Evolutionary conservation across 2,329 filamentous ascomycete species (phyloP), one percentile per base, ranked within the genome.

Genomic region (Fusarium piperis): DNA sequence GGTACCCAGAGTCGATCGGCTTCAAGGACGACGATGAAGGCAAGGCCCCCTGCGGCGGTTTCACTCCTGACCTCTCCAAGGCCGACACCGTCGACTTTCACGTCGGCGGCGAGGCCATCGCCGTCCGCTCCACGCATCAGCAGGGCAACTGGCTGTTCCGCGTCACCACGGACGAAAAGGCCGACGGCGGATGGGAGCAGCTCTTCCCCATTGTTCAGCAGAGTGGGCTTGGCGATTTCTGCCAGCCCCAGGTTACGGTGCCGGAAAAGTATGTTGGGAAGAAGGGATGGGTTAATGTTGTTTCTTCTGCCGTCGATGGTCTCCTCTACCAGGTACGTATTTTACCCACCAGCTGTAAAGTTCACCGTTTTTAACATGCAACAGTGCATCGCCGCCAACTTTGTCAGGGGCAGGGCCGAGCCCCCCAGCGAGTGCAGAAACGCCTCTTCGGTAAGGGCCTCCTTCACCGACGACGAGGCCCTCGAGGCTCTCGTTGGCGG

Each of bases 111-210:
- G 86, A 90, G 71, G 80, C 85, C 63, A 81, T 90, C 35, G 82
- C 83, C 65, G 75, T 86, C 56, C 79, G 78, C 9, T 81, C 85
- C 9, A 84, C 82, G 4, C 89, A 91, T 74, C 81, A 86, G 4
- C 82, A 88, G 76, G 81, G 82, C 71, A 87, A 82, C 61, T 90
- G 85, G 85, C 82, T 91, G 16, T 87, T 89, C 81, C 88, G 89
- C 68, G 86, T 84, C 69, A 90, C 88, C 13, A 81, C 85, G 20
- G 88, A 89, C 73, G 73, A 81, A 53, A 81, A 81, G 12, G 85
- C 83, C 46, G 74, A 77, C 48, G 79, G 81, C 20, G 85, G 85
- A 76, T 91, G 89, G 89, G 85, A 86, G 28, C 81, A 89, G 76
- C 76, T 89, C 57, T 87, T 84, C 74, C 86, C 85, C 32, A 85